Base-by-base conservation (phyloP, 257 asterid genomes). In the Nicotiana otophora region DNA sequence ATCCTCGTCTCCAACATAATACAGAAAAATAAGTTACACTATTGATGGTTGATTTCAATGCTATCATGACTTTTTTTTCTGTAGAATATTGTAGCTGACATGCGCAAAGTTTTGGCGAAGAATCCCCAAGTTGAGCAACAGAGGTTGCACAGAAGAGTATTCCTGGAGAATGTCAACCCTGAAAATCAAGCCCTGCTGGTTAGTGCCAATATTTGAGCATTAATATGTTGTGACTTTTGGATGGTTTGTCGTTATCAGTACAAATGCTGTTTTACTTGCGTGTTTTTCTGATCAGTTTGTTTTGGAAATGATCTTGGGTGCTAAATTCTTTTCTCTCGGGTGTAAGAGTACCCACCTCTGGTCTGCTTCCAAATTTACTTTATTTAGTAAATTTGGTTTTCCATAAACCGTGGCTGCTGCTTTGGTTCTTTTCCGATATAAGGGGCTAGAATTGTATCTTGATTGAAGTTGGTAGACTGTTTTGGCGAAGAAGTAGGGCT, bases 101-200 rank as follows among this genome's bases (percentile, higher is more conserved):
- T 95, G 98, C 98, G 98, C 81, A 95, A 95, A 88, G 98, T 95
- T 53, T 85, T 95, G 86, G 91, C 98, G 0, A 95, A 95, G 90
- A 93, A 90, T 89, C 97, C 98, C 81, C 98, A 95, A 85, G 97
- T 95, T 80, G 98, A 95, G 84, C 98, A 95, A 79, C 94, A 95
- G 90, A 95, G 91, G 89, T 87, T 95, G 91, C 98, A 95, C 72
- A 90, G 96, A 88, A 90, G 98, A 88, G 96, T 93, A 54, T 95
- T 95, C 87, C 87, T 95, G 87, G 98, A 95, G 64, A 89, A 91
- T 77, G 83, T 95, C 85, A 87, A 95, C 85, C 91, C 96, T 80
- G 98, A 95, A 83, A 93, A 93, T 84, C 98, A 95, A 89, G 96
- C 98, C 51, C 93, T 95, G 84, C 78, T 89, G 97, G 98, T 95